Evolutionary conservation across 2,329 filamentous ascomycete genomes (phyloP).

Genomic region (Botrytis aclada): DNA sequence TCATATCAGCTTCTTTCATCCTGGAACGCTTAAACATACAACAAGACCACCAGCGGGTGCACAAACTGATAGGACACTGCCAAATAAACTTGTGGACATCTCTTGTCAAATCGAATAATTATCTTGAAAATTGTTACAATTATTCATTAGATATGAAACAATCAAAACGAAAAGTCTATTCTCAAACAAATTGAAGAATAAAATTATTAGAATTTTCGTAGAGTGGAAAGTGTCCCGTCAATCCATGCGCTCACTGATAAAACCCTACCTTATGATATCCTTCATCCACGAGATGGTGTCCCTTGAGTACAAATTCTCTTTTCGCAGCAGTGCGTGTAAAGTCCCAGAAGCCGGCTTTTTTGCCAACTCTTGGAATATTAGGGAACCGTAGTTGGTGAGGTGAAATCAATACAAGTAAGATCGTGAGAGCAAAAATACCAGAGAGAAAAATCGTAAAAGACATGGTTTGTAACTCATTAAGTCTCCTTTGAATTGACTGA

Average conservation of each 20-base stretch:
- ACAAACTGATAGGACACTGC: too few species aligned
- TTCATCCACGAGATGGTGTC: conserved; percentile 1
- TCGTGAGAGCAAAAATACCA: neutral
- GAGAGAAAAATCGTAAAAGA: neutral
- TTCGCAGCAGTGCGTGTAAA: neutral
- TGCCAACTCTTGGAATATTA: neutral
- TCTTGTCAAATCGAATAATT: too few species aligned
- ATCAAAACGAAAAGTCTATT: too few species aligned
- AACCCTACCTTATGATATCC: neutral
- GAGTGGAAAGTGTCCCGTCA: too few species aligned
- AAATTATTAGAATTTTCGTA: too few species aligned
- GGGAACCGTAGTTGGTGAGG: neutral
- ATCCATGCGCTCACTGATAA: too few species aligned
- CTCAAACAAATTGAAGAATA: too few species aligned
- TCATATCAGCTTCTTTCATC: neutral
- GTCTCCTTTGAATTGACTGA: neutral
- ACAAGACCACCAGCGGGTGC: too few species aligned
- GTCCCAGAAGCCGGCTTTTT: neutral
- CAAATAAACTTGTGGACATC: too few species aligned
- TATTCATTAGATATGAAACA: too few species aligned
- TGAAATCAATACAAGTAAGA: neutral
- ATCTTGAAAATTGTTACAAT: too few species aligned
- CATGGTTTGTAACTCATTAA: neutral
- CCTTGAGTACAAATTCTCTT: neutral
- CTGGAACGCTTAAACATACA: neutral